Evolutionary conservation across 345 rosid genomes (phyloP).

Genomic region (Excoecaria cochinchinensis): DNA sequence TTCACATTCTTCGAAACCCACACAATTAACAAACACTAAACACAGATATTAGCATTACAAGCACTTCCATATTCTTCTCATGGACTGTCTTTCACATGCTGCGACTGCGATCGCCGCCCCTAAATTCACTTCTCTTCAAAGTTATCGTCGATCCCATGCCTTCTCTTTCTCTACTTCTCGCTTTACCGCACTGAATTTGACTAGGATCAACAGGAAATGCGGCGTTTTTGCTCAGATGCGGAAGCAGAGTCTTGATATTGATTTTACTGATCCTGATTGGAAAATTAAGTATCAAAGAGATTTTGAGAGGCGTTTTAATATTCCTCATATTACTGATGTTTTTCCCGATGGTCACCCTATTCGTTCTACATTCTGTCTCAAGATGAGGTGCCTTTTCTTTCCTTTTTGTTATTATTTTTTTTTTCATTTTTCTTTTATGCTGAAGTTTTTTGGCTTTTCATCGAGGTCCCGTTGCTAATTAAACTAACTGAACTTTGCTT

Average conservation of each 20-base stretch:
- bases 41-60: no score
- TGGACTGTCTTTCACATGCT: constrained; percentile 14
- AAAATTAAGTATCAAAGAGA: constrained; percentile 63
- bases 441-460: not conserved
- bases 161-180: not conserved
- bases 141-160: not conserved
- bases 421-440: not conserved
- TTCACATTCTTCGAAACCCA: not conserved
- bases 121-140: not conserved
- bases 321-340: constrained; percentile 76
- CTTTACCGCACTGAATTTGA: constrained; percentile 8
- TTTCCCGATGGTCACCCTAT: constrained; percentile 63
- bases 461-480: not conserved
- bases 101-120: constrained; percentile 5
- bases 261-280: constrained; percentile 81
- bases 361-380: constrained; percentile 85
- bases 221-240: constrained; percentile 15
- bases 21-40: no score
- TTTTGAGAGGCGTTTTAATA: constrained; percentile 66
- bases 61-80: not conserved
- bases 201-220: not conserved
- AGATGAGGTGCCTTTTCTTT: constrained; percentile 57
- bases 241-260: constrained; percentile 35
- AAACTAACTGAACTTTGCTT: not conserved
- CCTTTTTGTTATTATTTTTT: not conserved